Evolutionary conservation across 192 early-diverging fungal species (phyloP), one percentile per base, ranked within the genome.

Genomic region (Backusella mclennaniae): DNA sequence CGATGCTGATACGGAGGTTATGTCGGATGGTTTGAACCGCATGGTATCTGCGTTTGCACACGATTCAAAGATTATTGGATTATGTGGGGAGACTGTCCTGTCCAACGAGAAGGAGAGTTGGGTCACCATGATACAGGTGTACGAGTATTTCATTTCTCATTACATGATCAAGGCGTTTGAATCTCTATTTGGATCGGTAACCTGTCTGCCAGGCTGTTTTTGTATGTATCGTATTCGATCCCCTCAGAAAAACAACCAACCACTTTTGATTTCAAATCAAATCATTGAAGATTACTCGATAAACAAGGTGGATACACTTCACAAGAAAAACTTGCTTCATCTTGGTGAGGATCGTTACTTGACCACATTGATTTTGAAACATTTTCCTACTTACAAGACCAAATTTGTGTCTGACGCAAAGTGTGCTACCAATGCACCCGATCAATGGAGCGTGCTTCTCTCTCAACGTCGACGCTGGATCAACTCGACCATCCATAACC

Each of bases 381-480:
- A 99, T 82, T 98, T 98, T 88, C 96, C 98, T 53, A 93, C 92
- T 87, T 91, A 95, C 85, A 95, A 95, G 85, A 93, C 93, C 79
- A 93, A 92, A 67, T 99, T 98, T 79, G 93, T 92, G 7, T 88
- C 95, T 6, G 94, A 97, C 52, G 98, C 98, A 6, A 88, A 93
- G 77, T 98, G 97, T 83, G 89, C 86, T 76, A 99, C 98, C 63
- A 93, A 88, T 73, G 98, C 94, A 15, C 98, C 98, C 2, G 98
- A 97, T 78, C 90, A 90, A 76, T 97, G 96, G 92, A 85, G 87
- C 38, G 94, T 99, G 15, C 82, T 99, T 68, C 84, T 99, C 35
- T 99, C 98, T 12, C 98, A 99, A 82, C 93, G 98, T 72, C 95
- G 98, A 82, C 93, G 98, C 77, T 99, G 98, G 98, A 99, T 99